Conservation (phyloP, 805 yeast species). For the Starmerella khaoyaiensis region DNA sequence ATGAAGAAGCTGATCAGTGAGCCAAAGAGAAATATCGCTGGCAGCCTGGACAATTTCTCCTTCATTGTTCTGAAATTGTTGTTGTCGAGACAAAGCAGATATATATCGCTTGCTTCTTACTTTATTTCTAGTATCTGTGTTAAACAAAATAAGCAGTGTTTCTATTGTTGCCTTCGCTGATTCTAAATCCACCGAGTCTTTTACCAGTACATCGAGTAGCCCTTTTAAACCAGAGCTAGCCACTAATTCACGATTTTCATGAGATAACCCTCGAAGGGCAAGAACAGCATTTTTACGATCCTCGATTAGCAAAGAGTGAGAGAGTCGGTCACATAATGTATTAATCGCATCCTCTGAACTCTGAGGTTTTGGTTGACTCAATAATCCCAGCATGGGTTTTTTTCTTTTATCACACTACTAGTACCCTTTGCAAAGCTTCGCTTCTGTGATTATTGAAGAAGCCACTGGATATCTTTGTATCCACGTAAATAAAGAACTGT, state of each 20-base stretch:
- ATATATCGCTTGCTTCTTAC: constrained; percentile 21
- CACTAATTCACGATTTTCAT: constrained; percentile 81
- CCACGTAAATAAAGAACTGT: too few relatives aligned
- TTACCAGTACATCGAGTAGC: constrained; percentile 48
- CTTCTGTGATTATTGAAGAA: too few relatives aligned
- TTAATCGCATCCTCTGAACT: constrained; percentile 74
- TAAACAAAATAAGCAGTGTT: constrained; percentile 68
- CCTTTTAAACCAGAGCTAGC: constrained; percentile 77
- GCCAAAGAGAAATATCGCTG: constrained; percentile 82
- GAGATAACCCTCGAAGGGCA: constrained; percentile 74
- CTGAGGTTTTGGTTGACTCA: constrained; percentile 39
- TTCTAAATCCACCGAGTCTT: constrained; percentile 58
- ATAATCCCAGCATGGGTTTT: constrained; percentile 31
- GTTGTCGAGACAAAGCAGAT: constrained; percentile 39
- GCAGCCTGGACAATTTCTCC: constrained; percentile 43
- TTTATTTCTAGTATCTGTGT: constrained; percentile 33
- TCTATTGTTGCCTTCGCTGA: constrained; percentile 72
- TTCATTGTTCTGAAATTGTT: constrained; percentile 40
- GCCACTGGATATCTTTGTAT: too few relatives aligned
- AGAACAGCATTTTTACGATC: constrained; percentile 87
- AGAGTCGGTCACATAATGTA: constrained; percentile 74
- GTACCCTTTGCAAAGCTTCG: too few relatives aligned
- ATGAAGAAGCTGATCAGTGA: constrained; percentile 84
- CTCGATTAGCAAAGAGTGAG: constrained; percentile 64
- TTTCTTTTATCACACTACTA: background rate